Conservation (phyloP, 2,329 filamentous ascomycete species). For the Trichoderma simmonsii region DNA sequence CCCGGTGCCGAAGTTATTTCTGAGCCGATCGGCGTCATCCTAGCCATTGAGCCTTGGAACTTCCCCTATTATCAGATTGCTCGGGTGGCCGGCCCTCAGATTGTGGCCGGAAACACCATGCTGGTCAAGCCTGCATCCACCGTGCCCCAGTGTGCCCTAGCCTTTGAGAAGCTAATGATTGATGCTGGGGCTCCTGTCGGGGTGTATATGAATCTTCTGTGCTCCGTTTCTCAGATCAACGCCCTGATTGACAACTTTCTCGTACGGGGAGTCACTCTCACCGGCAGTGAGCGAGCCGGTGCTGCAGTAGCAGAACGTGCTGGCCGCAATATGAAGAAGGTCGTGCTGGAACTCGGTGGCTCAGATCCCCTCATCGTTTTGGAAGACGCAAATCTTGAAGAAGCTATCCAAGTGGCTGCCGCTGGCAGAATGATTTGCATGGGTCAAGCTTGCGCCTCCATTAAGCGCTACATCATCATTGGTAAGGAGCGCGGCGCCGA, state of each 20-base stretch:
- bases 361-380: conserved; percentile 73
- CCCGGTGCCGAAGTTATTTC: not conserved
- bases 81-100: conserved; percentile 71
- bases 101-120: conserved; percentile 65
- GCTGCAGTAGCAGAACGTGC: conserved; percentile 59
- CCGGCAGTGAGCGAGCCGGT: conserved; percentile 25
- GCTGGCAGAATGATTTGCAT: not conserved
- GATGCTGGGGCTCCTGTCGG: conserved; percentile 71
- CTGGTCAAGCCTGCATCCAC: conserved; percentile 66
- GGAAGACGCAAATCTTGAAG: conserved; percentile 66
- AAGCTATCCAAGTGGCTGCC: not conserved
- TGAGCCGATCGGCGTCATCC: conserved; percentile 3
- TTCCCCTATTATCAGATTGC: conserved; percentile 71
- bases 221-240: conserved; percentile 20
- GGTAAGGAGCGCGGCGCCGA: conserved; percentile 34
- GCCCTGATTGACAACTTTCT: conserved; percentile 31
- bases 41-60: conserved; percentile 72
- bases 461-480: not conserved
- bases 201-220: conserved; percentile 62
- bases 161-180: conserved; percentile 60
- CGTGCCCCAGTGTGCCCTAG: conserved; percentile 65
- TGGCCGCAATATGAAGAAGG: conserved; percentile 65
- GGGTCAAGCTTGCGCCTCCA: not conserved
- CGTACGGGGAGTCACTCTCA: conserved; percentile 4
- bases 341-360: conserved; percentile 70